Evolutionary conservation across 1,284 basidiomycete genomes (phyloP).

Genomic region (Ganoderma meredithae): DNA sequence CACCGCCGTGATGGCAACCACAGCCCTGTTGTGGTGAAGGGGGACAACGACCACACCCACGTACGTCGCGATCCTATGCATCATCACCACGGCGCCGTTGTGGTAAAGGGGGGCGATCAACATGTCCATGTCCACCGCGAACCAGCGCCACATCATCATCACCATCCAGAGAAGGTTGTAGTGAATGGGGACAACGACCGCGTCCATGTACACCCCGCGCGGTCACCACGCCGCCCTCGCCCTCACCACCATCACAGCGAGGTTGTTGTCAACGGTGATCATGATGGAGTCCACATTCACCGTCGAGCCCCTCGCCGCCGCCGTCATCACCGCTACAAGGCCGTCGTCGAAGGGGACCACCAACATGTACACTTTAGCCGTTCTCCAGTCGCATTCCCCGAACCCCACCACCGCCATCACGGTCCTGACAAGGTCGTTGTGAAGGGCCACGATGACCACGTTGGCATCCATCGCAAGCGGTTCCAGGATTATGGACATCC

Average conservation of each 20-base stretch:
- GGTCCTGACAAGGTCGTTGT: conserved; percentile 18
- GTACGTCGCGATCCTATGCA: conserved; percentile 19
- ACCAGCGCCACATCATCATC: conserved; percentile 10
- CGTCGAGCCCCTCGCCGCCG: conserved; percentile 24
- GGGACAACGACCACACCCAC: conserved; percentile 21
- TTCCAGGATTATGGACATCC: not conserved
- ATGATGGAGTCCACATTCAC: conserved; percentile 36
- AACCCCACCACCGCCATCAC: conserved; percentile 13
- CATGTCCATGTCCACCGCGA: conserved; percentile 19
- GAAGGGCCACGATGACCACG: conserved; percentile 24
- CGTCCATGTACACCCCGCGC: conserved; percentile 16
- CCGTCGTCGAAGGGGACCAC: conserved; percentile 19
- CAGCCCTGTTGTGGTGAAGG: conserved; percentile 17
- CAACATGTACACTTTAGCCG: conserved; percentile 25
- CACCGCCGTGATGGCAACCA: conserved; percentile 14
- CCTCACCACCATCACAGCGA: conserved; percentile 28
- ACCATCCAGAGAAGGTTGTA: conserved; percentile 20
- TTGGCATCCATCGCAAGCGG: conserved; percentile 23
- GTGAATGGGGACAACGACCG: conserved; percentile 24
- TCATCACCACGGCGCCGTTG: conserved; percentile 19
- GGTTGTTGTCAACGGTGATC: conserved; percentile 33
- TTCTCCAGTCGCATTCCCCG: conserved; percentile 4
- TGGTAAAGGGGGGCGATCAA: conserved; percentile 24
- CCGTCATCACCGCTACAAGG: conserved; percentile 28
- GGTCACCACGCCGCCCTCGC: conserved; percentile 18